Evolutionary conservation across 2,329 filamentous ascomycete genomes (phyloP), one percentile per base, ranked within the genome.

Genomic region (Ceratocystis smalleyi): DNA sequence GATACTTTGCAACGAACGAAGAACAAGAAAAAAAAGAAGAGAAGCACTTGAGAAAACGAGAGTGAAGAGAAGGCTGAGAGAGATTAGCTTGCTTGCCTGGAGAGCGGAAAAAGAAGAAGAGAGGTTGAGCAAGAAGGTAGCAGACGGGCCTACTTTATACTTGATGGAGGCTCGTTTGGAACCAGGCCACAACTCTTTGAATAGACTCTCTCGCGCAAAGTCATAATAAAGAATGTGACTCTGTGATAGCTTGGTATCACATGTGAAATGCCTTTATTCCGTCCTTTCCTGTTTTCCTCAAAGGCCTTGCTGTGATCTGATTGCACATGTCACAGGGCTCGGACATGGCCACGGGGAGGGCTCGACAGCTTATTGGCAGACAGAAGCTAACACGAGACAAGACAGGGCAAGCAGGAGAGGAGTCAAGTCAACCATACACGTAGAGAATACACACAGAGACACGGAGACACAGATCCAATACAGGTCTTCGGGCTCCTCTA

Each of bases 81-180:
- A 51, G 60, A 32, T 62, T 62, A 62, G 60, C 60, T 62, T 62
- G 60, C 60, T 62, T 62, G 60, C 60, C 60, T 62, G 40, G 32
- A 35, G 62, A 64, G 40, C 19, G 35, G 10, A 22, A 47, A 51
- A 43, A 45, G 40, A 30, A 27, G 17, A 49, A 15, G 27, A 43
- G 10, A 24, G 49, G 24, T 22, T 35, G n/a, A 17, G 43, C 35
- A 62, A 19, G 19, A 17, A 12, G 8, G 5, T n/a, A 15, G 12
- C 24, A 8, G 43, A 2, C 22, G 60, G 24, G 43, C 3, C 45
- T 62, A 2, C 27, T 62, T 57, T 57, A 57, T 57, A 57, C 54
- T 35, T 35, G 7, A 27, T 5, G n/a, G 19, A n/a, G 54, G 54
- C 54, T 3, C 32, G 27, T 8, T 15, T 57, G 54, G 24, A 57